Percentiles rank a stretch among this genome's conserved stretches.
phyloP scores from a whole-genome alignment of 2,329 filamentous ascomycete species.

The Fusarium sp. region DNA sequence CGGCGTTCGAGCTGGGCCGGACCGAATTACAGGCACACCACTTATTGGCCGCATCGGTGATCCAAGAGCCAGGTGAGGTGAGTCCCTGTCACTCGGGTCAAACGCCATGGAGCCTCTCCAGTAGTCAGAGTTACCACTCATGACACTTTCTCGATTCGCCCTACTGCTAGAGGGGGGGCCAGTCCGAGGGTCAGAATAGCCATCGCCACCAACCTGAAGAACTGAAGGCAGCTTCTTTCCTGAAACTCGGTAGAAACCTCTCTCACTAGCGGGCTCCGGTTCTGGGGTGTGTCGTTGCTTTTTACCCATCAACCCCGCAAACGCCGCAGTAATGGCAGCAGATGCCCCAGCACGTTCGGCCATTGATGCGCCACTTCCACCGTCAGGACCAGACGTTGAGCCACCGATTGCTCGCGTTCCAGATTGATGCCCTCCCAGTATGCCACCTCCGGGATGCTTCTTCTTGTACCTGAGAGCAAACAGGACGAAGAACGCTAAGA shows the following conservation, averaged over 20 bases:
- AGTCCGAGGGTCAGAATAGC: slow-evolving; percentile 63
- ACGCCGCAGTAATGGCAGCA: slow-evolving; percentile 59
- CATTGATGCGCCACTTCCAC: slow-evolving; percentile 54
- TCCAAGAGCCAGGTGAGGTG: slow-evolving; percentile 64
- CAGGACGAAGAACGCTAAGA: slow-evolving; percentile 67
- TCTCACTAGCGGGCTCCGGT: slow-evolving; percentile 59
- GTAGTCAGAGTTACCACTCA: slow-evolving; percentile 65
- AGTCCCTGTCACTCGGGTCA: slow-evolving; percentile 50
- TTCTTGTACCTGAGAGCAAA: slow-evolving; percentile 69
- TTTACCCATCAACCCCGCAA: slow-evolving; percentile 61
- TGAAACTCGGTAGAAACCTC: slow-evolving; percentile 74
- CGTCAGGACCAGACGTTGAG: slow-evolving; percentile 24
- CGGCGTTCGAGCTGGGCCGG: slow-evolving; percentile 74
- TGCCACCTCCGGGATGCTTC: slow-evolving; percentile 58
- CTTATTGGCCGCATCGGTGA: slow-evolving; percentile 71
- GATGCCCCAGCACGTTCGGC: slow-evolving; percentile 56
- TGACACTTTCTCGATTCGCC: slow-evolving; percentile 51
- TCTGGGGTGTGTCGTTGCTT: slow-evolving; percentile 45
- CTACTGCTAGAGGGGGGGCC: slow-evolving; percentile 39
- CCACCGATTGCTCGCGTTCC: slow-evolving; percentile 43
- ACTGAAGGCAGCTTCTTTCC: slow-evolving; percentile 75
- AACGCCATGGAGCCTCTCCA: slow-evolving; percentile 66
- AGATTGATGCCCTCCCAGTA: slow-evolving; percentile 57
- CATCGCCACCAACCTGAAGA: slow-evolving; percentile 71
- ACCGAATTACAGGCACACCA: slow-evolving; percentile 70